A percentile compares a stretch with the other conserved stretches of the same genome.
phyloP scores from a whole-genome alignment of 2,329 filamentous ascomycete species.

The Arthroderma sp. region DNA sequence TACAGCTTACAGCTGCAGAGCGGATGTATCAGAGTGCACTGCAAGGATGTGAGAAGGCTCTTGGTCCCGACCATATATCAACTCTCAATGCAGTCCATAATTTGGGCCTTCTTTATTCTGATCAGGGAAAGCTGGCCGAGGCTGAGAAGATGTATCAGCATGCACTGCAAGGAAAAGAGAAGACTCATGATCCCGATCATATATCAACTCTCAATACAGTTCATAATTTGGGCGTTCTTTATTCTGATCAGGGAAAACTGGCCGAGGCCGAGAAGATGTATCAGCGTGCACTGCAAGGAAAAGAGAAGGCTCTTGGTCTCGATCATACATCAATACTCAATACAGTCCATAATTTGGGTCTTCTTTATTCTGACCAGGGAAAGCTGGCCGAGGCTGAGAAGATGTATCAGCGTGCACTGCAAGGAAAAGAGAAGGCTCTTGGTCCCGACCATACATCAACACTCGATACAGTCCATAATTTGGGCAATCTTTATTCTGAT shows the following conservation, averaged over 20 bases:
- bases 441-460: background rate
- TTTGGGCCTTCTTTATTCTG: background rate
- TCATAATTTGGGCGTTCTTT: background rate
- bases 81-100: background rate
- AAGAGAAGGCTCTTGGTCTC: background rate
- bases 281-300: background rate
- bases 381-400: background rate
- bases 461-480: background rate
- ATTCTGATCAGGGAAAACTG: background rate
- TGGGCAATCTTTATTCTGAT: background rate
- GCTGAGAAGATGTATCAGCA: conserved; percentile 1
- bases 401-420: background rate
- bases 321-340: background rate
- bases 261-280: conserved; percentile 2
- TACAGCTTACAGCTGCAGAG: background rate
- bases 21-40: background rate
- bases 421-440: background rate
- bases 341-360: background rate
- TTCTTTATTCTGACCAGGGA: background rate
- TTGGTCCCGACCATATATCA: background rate
- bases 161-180: background rate
- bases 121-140: conserved; percentile 1
- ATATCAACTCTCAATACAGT: background rate
- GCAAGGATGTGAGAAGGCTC: background rate
- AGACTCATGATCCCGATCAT: conserved; percentile 1